Base-by-base conservation (phyloP, 1,139 yeast genomes). In the Debaryomyces psychrophilus region DNA sequence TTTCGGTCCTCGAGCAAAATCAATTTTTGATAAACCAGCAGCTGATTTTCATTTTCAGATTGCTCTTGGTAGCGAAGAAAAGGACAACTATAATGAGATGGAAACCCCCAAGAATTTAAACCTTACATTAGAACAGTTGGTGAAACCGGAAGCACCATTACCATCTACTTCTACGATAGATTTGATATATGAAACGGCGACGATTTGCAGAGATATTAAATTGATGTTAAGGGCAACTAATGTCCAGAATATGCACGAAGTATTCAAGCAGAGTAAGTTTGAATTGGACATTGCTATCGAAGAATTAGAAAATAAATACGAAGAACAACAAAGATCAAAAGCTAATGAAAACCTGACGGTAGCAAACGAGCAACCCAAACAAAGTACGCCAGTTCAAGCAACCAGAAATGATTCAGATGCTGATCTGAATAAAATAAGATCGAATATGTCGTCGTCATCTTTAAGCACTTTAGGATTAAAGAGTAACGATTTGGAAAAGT, bases 141-240 rank as follows among this genome's bases (percentile, higher is more conserved):
- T 82, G 0, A 71, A 83, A 0, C 79, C 83, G 2, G 67, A 71
- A 43, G 69, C 83, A 0, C 73, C 79, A 4, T 67, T 79, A 7
- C 84, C 90, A 1, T 69, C 77, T 9, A 83, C 81, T 50, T 65
- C 68, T 37, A 70, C 81, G 6, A 71, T 86, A 37, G 85, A 83
- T 49, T 60, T 81, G 43, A 77, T 85, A 34, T 79, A 79, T 55
- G 88, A 85, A 53, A 68, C 79, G 1, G 82, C 85, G 0, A 79
- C 83, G 0, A 62, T 84, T 41, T 81, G 80, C 0, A 79, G 82
- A 49, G 92, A 86, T 57, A 70, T 83, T 67, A 82, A 85, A 54
- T 62, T 86, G 49, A 73, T 85, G 76, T 62, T 85, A 40, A 71
- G 90, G 48, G 79, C 87, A 1, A 67, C 77, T 49, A 84, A 84